Evolutionary conservation across 2,329 filamentous ascomycete genomes (phyloP).

Genomic region (Colletotrichum lentis): DNA sequence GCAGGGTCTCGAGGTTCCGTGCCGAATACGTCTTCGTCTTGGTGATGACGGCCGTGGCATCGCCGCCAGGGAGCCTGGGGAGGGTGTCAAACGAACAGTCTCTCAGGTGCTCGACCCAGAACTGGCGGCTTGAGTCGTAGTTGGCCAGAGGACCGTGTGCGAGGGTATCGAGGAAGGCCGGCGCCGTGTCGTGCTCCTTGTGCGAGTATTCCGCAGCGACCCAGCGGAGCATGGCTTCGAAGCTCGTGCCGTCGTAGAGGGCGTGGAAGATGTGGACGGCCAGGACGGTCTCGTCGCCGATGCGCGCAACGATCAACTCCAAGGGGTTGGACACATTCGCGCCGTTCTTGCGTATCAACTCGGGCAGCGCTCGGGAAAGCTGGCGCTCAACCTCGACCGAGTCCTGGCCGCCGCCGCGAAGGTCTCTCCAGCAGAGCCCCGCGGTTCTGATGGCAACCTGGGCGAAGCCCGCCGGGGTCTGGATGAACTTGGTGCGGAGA

Average conservation of each 20-base stretch:
- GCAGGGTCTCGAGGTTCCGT: conserved; percentile 57
- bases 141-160: conserved; percentile 72
- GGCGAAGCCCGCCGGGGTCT: conserved; percentile 77
- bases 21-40: conserved; percentile 23
- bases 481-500: conserved; percentile 75
- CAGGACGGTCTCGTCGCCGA: conserved; percentile 51
- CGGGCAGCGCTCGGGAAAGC: conserved; percentile 48
- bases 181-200: conserved; percentile 47
- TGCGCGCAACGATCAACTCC: conserved; percentile 55
- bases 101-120: conserved; percentile 72
- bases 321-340: conserved; percentile 60
- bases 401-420: conserved; percentile 38
- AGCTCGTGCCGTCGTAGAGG: conserved; percentile 84
- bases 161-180: conserved; percentile 72
- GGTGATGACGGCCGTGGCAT: conserved; percentile 12
- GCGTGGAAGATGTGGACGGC: conserved; percentile 81
- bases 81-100: conserved; percentile 43
- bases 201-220: conserved; percentile 62
- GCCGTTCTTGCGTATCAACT: conserved; percentile 65
- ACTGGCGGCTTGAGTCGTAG: conserved; percentile 55
- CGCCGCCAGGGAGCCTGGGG: conserved; percentile 31
- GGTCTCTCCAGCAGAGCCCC: conserved; percentile 55
- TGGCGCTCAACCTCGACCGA: conserved; percentile 46
- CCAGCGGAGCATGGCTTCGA: conserved; percentile 70
- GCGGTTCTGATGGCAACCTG: conserved; percentile 69